Conservation (phyloP, 2,329 filamentous ascomycete genomes). For the Calonectria pauciramosa region DNA sequence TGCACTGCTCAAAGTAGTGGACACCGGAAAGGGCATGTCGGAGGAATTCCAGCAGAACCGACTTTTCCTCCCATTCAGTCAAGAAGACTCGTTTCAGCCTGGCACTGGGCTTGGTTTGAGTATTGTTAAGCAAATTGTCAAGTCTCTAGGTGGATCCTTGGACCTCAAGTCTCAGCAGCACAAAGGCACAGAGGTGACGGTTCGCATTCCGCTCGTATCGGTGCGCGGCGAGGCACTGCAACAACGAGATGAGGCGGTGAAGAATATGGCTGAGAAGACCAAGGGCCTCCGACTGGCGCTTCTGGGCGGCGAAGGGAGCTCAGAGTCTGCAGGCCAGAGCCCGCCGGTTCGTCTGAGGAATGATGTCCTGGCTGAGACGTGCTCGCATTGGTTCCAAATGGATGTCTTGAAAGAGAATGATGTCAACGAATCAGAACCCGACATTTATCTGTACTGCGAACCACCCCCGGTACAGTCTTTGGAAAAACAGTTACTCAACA, state of each 20-base stretch:
- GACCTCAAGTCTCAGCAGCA: conserved; percentile 66
- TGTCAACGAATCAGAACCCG: conserved; percentile 20
- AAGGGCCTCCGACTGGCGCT: conserved; percentile 37
- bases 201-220: conserved; percentile 57
- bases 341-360: conserved; percentile 43
- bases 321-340: conserved; percentile 10
- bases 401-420: conserved; percentile 39
- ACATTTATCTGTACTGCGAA: conserved; percentile 47
- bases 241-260: conserved; percentile 31
- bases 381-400: conserved; percentile 53
- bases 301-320: conserved; percentile 27
- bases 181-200: conserved; percentile 68
- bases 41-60: conserved; percentile 71
- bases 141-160: conserved; percentile 71
- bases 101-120: conserved; percentile 75
- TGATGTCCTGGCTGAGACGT: conserved; percentile 47
- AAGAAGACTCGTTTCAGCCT: conserved; percentile 72
- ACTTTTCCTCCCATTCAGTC: conserved; percentile 73
- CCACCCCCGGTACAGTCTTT: conserved; percentile 36
- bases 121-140: conserved; percentile 73
- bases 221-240: conserved; percentile 20
- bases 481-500: conserved; percentile 33
- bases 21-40: conserved; percentile 76
- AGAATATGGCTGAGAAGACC: conserved; percentile 22
- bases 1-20: conserved; percentile 64